Evolutionary conservation across 192 early-diverging fungal species (phyloP), one percentile per base, ranked within the genome.

Genomic region (Coemansia sp.): DNA sequence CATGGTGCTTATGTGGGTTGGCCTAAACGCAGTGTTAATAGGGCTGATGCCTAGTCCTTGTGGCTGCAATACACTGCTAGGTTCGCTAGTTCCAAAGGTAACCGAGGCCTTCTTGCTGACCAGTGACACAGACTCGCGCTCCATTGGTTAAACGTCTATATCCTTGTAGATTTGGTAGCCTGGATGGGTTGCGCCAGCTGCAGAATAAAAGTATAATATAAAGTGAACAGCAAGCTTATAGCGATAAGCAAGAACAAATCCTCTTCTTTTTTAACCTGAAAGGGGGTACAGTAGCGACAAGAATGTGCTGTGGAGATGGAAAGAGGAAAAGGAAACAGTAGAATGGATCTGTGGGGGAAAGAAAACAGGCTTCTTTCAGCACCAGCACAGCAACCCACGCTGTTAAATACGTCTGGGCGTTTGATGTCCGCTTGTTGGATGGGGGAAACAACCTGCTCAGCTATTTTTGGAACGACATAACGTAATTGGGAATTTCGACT

Each of bases 251-350:
- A 35, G 33, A 35, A 35, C 6, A 35, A 7, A 28, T 21, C 46
- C 23, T 16, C 7, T 19, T 14, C 30, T 50, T 30, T 42, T 42
- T 42, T 42, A 4, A 14, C n/a, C 8, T n/a, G 3, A 42, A 42
- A 42, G 8, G 15, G 16, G 40, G 40, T 18, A 42, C 16, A 18
- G n/a, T 3, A 42, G 40, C 6, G 16, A 50, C 28, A 31, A 50
- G 48, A 50, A 50, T 50, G 48, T 50, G 31, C 33, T 36, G 48
- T 18, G 48, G 48, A 18, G 48, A 50, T 14, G 19, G 48, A 31
- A 50, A 30, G 30, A 31, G 28, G 6, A 35, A 35, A 50, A 31
- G 20, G 15, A 33, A 6, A 31, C 48, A 50, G 48, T 50, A 50
- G 30, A 28, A 33, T 35, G 26, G 33, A 50, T 31, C 26, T 16